phyloP scores from a whole-genome alignment of 2,329 filamentous ascomycete species.

The Colletotrichum eleusines region DNA sequence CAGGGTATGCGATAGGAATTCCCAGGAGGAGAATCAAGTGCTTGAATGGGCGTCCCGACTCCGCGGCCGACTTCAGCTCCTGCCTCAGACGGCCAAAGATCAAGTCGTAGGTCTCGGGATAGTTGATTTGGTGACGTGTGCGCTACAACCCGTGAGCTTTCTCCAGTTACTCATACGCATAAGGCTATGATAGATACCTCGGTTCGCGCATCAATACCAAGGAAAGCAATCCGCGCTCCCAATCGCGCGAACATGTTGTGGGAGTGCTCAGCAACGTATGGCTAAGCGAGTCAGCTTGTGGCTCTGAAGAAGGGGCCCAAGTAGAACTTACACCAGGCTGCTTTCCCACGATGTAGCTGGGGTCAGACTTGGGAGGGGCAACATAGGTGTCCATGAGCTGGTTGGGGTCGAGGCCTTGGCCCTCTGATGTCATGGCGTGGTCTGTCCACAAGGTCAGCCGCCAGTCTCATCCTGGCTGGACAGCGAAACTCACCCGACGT shows the following conservation, averaged over 20 bases:
- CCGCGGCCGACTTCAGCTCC: conserved; percentile 78
- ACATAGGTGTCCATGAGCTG: conserved; percentile 84
- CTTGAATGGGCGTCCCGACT: conserved; percentile 80
- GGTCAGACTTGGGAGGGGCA: conserved; percentile 64
- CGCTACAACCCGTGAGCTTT: conserved; percentile 58
- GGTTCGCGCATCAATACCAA: conserved; percentile 92
- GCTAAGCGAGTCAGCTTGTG: conserved; percentile 64
- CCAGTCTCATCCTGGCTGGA: conserved; percentile 44
- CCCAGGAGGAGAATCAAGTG: conserved; percentile 90
- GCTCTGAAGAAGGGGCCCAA: conserved; percentile 60
- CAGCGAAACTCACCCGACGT: conserved; percentile 72
- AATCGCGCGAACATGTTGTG: conserved; percentile 88
- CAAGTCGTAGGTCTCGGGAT: conserved; percentile 87
- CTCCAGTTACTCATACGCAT: neutral
- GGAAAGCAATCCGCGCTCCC: conserved; percentile 83
- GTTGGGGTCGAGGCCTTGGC: conserved; percentile 71
- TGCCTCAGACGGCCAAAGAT: conserved; percentile 81
- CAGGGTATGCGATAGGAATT: conserved; percentile 87
- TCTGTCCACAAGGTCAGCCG: conserved; percentile 41
- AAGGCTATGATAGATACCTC: conserved; percentile 65
- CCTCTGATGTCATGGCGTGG: conserved; percentile 31
- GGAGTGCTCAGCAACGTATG: conserved; percentile 90
- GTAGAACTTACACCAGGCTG: conserved; percentile 75
- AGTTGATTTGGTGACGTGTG: conserved; percentile 94
- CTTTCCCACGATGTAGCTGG: conserved; percentile 83